These are phyloP conservation scores for Globisporangium perplexum DNA, from an alignment of 352 stramenopile species.

Conservation along the genomic window DNA sequence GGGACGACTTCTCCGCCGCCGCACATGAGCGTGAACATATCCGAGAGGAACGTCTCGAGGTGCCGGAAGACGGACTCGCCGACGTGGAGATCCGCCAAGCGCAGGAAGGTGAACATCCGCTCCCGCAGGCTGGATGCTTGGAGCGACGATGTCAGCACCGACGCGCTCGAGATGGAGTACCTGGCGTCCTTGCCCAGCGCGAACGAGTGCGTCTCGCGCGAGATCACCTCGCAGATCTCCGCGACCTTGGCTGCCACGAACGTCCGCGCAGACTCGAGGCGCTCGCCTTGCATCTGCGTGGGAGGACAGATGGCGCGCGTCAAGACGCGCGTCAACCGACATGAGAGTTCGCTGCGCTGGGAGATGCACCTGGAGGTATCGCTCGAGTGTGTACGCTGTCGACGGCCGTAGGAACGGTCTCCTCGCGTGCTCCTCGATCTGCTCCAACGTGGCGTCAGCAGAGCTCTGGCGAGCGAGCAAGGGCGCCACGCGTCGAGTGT, in stretches of 20 bases:
- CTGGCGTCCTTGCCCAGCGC: constrained; percentile 9
- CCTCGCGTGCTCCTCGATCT: constrained; percentile 14
- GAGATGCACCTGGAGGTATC: constrained; percentile 8
- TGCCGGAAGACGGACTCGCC: constrained; percentile 40
- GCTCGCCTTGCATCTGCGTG: constrained; percentile 15
- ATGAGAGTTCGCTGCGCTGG: background rate
- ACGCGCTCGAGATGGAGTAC: constrained; percentile 1
- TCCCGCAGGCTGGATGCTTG: constrained; percentile 30
- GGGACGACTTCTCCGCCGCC: constrained; percentile 2
- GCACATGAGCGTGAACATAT: constrained; percentile 30
- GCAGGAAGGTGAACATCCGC: constrained; percentile 50
- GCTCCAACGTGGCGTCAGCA: background rate
- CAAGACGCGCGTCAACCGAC: background rate
- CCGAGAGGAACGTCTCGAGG: constrained; percentile 21
- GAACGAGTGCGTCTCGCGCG: constrained; percentile 12
- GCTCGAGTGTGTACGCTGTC: constrained; percentile 3
- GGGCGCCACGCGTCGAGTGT: background rate
- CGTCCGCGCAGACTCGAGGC: constrained; percentile 8
- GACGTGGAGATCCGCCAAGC: constrained; percentile 37
- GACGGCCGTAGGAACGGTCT: background rate
- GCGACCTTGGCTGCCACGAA: constrained; percentile 16
- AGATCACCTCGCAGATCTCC: constrained; percentile 19
- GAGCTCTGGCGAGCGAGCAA: background rate
- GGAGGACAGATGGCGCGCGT: background rate
- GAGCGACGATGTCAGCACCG: constrained; percentile 14